Evolutionary conservation across 2,329 filamentous ascomycete genomes (phyloP), one percentile per base, ranked within the genome.

Genomic region (Erysiphe pulchra): DNA sequence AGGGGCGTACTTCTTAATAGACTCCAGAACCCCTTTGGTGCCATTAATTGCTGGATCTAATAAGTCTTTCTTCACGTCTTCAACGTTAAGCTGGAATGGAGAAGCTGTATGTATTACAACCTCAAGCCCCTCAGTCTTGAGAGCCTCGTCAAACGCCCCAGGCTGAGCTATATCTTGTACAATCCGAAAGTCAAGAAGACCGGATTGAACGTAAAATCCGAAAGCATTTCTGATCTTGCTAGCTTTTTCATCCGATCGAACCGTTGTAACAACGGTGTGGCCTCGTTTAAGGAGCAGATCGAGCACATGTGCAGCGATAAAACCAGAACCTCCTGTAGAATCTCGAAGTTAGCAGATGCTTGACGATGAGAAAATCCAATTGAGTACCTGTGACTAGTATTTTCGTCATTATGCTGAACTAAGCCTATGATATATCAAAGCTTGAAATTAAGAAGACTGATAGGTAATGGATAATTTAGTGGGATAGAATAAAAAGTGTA

Each of bases 141-240:
- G 56, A 46, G 57, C 49, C 55, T 68, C 58, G 47, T 78, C 69
- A 52, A 87, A 87, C 16, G 78, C 80, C 20, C 69, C 70, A 14
- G 73, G 67, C 50, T 73, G 57, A 0, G 76, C 75, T 50, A 90
- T 75, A 52, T 90, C 79, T 40, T 73, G 67, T 14, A 87, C 78
- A 48, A 86, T 70, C 30, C 56, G 61, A 46, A 62, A 66, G 1
- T 61, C 59, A 1, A 66, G 49, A 17, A 46, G 36, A 2, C 45
- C 42, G 11, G 38, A 37, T 9, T 33, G 24, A 40, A 45, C 13
- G 10, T 2, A 11, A 24, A 55, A 52, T 0, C 56, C 51, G 17
- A 65, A 54, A 0, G 62, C 61, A 2, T 59, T 49, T 20, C 62
- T 47, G 24, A 69, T 60, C 1, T 57, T 56, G 0, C 58, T 47